Conservation (phyloP, 306 rosid species). For the Styphnolobium japonicum region DNA sequence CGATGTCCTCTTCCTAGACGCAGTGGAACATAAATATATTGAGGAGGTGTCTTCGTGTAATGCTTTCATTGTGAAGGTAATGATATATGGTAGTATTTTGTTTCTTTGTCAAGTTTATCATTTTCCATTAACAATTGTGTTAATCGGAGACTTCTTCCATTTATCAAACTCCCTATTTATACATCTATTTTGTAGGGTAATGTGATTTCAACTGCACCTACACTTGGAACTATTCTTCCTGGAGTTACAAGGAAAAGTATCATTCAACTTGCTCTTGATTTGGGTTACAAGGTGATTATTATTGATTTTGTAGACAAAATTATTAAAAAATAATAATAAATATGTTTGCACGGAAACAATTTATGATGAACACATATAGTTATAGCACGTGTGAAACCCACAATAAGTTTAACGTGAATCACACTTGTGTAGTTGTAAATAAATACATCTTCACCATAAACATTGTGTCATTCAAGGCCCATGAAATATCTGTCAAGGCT, state of each 20-base stretch:
- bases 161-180: neutral
- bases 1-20: constrained; percentile 53
- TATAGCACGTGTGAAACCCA: too few species aligned
- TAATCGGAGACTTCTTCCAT: neutral
- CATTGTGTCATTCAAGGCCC: too few species aligned
- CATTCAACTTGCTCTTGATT: constrained; percentile 40
- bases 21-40: constrained; percentile 40
- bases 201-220: constrained; percentile 43
- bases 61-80: constrained; percentile 54
- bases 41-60: constrained; percentile 53
- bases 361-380: neutral
- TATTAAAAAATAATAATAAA: neutral
- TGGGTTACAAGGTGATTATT: constrained; percentile 47
- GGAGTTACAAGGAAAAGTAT: constrained; percentile 59
- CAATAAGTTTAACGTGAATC: too few species aligned
- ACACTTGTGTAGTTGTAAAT: too few species aligned
- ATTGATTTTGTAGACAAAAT: neutral
- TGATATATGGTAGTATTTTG: neutral
- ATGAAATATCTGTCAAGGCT: too few species aligned
- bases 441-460: too few species aligned
- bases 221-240: constrained; percentile 54
- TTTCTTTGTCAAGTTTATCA: neutral
- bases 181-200: constrained; percentile 25
- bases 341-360: neutral
- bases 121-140: neutral